These are phyloP conservation scores for Magnolia officinalis DNA, from an alignment of 164 flowering plant species.

Conservation along the genomic window DNA sequence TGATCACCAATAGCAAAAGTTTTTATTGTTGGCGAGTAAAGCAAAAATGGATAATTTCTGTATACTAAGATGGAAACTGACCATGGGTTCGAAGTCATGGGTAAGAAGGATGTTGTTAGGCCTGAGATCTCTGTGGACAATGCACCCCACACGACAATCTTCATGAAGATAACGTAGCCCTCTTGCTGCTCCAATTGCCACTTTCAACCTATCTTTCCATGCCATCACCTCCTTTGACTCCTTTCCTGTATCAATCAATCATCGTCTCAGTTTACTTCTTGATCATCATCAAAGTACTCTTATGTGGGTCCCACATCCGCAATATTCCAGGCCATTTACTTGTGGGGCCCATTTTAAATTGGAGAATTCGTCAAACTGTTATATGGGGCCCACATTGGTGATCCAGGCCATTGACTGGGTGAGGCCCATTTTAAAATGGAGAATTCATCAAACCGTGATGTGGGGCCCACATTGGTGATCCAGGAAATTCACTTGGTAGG, in stretches of 20 bases:
- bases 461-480: too few relatives aligned
- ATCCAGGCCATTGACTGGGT: too few relatives aligned
- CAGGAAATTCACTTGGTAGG: too few relatives aligned
- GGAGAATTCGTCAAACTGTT: too few relatives aligned
- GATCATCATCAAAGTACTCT: background rate
- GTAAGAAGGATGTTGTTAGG: conserved; percentile 50
- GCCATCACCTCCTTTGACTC: conserved; percentile 22
- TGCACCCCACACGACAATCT: conserved; percentile 52
- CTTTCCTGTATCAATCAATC: conserved; percentile 7
- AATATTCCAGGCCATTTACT: too few relatives aligned
- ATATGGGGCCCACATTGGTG: too few relatives aligned
- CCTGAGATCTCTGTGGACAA: conserved; percentile 44
- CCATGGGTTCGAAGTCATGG: conserved; percentile 51
- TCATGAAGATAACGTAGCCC: conserved; percentile 51
- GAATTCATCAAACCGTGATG: too few relatives aligned
- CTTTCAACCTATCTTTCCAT: conserved; percentile 34
- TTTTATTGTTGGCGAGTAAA: background rate
- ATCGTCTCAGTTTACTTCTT: background rate
- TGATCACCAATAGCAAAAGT: background rate
- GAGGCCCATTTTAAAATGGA: too few relatives aligned
- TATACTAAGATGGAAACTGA: conserved; percentile 9
- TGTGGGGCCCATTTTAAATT: too few relatives aligned
- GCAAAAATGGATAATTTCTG: background rate
- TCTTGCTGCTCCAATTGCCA: conserved; percentile 46
- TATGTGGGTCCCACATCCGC: background rate